These are phyloP conservation scores for Aspergillus panamensis DNA, from an alignment of 495 filamentous ascomycete genomes.

Conservation along the genomic window DNA sequence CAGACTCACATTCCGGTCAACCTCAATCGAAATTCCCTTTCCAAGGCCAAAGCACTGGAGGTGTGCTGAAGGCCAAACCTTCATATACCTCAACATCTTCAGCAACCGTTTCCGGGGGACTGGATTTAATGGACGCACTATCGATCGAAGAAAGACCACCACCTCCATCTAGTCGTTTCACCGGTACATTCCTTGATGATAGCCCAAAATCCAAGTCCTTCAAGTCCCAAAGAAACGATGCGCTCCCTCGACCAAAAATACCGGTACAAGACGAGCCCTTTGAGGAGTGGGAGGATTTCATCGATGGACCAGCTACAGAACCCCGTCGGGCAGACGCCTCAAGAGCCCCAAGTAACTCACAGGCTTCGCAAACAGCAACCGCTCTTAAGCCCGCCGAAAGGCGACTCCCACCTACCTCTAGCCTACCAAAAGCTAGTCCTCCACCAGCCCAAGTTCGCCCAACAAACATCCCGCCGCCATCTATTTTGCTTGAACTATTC, in stretches of 20 bases:
- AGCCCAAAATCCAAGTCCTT: background rate
- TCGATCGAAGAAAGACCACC: conserved; percentile 24
- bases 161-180: background rate
- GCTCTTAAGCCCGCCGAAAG: background rate
- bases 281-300: conserved; percentile 44
- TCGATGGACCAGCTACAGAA: conserved; percentile 28
- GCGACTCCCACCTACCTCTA: conserved; percentile 1
- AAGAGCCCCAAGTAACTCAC: conserved; percentile 8
- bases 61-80: background rate
- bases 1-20: conserved; percentile 54
- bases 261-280: conserved; percentile 57
- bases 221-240: background rate
- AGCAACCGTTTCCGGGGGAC: background rate
- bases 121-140: conserved; percentile 23
- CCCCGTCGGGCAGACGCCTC: conserved; percentile 10
- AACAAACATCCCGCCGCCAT: conserved; percentile 86
- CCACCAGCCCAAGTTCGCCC: conserved; percentile 52
- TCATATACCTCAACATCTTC: background rate
- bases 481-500: conserved; percentile 73
- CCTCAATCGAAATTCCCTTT: conserved; percentile 28
- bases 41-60: background rate
- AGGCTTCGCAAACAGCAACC: background rate
- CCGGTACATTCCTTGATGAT: conserved; percentile 5
- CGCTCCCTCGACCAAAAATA: conserved; percentile 35
- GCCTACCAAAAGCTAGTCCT: background rate